phyloP scores from a whole-genome alignment of 345 rosid genomes.

The Melaleuca alternifolia region DNA sequence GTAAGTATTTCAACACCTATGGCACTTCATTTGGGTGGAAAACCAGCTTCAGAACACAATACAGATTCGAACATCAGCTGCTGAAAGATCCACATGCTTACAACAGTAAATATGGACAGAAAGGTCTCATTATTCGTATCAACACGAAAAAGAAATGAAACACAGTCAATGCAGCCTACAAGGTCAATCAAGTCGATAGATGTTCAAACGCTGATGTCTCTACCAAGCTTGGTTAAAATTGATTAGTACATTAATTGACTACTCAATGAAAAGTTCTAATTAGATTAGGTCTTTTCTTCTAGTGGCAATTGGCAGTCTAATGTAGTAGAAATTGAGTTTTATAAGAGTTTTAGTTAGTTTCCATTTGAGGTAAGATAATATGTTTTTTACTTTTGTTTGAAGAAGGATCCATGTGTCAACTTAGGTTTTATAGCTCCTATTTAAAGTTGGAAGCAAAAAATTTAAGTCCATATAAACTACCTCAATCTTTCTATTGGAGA shows the following conservation, averaged over 20 bases:
- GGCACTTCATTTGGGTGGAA: background rate
- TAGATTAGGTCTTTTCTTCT: background rate
- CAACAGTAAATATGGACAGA: background rate
- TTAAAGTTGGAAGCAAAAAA: background rate
- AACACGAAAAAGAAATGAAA: background rate
- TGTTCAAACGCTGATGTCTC: background rate
- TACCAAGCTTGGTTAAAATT: background rate
- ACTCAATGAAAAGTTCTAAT: background rate
- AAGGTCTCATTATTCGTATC: background rate
- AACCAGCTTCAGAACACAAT: background rate
- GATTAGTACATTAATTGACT: background rate
- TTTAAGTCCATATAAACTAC: background rate
- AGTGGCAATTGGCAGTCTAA: background rate
- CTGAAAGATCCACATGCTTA: background rate
- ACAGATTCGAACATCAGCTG: background rate
- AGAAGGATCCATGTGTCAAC: background rate
- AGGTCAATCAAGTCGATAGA: background rate
- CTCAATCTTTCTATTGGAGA: background rate
- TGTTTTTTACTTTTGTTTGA: background rate
- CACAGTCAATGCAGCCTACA: background rate
- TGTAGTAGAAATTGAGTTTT: background rate
- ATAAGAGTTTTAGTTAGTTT: background rate
- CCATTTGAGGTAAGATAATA: background rate
- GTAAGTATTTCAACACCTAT: background rate
- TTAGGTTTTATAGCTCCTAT: background rate